phyloP scores from a whole-genome alignment of 176 grass and related monocot genomes.

The Zizania latifolia region DNA sequence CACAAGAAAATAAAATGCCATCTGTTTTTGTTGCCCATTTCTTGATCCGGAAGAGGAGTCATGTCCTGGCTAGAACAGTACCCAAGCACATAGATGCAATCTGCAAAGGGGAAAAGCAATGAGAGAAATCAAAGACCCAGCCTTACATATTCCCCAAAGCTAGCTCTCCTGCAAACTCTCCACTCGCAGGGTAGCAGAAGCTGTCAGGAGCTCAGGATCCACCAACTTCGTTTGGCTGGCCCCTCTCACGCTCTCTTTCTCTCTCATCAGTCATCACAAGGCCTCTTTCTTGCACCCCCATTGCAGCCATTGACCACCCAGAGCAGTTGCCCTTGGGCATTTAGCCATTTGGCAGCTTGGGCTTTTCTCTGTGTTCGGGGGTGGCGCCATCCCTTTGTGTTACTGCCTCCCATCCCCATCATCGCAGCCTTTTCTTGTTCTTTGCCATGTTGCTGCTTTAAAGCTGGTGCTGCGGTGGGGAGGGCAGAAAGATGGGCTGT shows the following conservation, averaged over 20 bases:
- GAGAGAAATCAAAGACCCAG: slow-evolving; percentile 25
- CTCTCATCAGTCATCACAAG: neutral
- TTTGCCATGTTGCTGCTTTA: slow-evolving; percentile 37
- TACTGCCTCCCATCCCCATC: slow-evolving; percentile 51
- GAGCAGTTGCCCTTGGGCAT: slow-evolving; percentile 10
- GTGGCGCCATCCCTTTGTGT: slow-evolving; percentile 17
- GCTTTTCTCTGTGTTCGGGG: slow-evolving; percentile 40
- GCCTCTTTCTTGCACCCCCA: neutral
- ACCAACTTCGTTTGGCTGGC: slow-evolving; percentile 36
- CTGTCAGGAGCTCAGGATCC: slow-evolving; percentile 41
- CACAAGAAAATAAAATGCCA: slow-evolving; percentile 3
- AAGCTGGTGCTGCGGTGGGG: slow-evolving; percentile 22
- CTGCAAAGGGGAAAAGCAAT: neutral
- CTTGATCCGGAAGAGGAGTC: neutral
- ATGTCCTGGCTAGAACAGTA: neutral
- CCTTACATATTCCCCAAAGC: slow-evolving; percentile 27
- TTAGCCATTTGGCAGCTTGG: slow-evolving; percentile 42
- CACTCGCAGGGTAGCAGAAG: slow-evolving; percentile 30
- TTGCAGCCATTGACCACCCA: slow-evolving; percentile 41
- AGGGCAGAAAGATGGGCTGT: slow-evolving; percentile 45
- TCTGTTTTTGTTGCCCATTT: slow-evolving; percentile 14
- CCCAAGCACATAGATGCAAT: neutral
- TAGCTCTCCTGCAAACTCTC: slow-evolving; percentile 40
- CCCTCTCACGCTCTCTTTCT: neutral
- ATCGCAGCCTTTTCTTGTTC: slow-evolving; percentile 26